A percentile compares a stretch with the other conserved stretches of the same genome.
Conservation (phyloP, 2,329 filamentous ascomycete genomes). For the Ophiostoma australiae region DNA sequence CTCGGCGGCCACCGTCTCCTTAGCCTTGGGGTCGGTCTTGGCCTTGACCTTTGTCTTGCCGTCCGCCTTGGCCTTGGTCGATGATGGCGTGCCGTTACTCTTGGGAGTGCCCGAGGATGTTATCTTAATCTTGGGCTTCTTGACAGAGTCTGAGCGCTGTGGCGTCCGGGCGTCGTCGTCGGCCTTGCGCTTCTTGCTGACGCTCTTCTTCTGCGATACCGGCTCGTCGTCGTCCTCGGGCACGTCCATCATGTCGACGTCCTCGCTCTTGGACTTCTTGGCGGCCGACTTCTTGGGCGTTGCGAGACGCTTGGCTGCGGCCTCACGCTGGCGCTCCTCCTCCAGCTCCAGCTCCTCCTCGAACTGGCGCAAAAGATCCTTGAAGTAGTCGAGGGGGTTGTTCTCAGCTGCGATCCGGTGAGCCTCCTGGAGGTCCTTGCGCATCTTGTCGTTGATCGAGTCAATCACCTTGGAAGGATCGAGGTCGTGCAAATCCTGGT, state of each 20-base stretch:
- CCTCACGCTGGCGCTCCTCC: constrained; percentile 36
- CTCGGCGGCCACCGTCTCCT: constrained; percentile 47
- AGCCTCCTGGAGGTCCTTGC: constrained; percentile 72
- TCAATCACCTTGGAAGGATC: constrained; percentile 66
- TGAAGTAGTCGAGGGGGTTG: constrained; percentile 76
- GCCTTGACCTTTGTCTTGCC: constrained; percentile 35
- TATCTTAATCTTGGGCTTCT: constrained; percentile 64
- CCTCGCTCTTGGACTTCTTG: constrained; percentile 51
- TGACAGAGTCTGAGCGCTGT: constrained; percentile 54
- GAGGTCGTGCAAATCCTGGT: constrained; percentile 74
- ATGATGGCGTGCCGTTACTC: constrained; percentile 43
- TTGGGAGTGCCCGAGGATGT: constrained; percentile 51
- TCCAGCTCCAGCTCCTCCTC: constrained; percentile 58
- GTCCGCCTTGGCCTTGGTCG: constrained; percentile 36
- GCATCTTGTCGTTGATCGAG: constrained; percentile 68
- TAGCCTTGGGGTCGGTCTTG: constrained; percentile 29
- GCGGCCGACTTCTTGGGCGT: constrained; percentile 47
- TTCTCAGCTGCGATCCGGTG: constrained; percentile 75
- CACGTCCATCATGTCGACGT: constrained; percentile 54
- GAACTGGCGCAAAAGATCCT: constrained; percentile 67
- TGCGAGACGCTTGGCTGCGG: constrained; percentile 38
- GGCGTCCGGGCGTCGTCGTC: constrained; percentile 52
- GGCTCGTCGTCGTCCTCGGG: constrained; percentile 50
- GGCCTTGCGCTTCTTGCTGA: constrained; percentile 79
- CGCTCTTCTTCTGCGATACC: constrained; percentile 43